phyloP scores from a whole-genome alignment of 768 basidiomycete species.

The Tulasnella sp. region DNA sequence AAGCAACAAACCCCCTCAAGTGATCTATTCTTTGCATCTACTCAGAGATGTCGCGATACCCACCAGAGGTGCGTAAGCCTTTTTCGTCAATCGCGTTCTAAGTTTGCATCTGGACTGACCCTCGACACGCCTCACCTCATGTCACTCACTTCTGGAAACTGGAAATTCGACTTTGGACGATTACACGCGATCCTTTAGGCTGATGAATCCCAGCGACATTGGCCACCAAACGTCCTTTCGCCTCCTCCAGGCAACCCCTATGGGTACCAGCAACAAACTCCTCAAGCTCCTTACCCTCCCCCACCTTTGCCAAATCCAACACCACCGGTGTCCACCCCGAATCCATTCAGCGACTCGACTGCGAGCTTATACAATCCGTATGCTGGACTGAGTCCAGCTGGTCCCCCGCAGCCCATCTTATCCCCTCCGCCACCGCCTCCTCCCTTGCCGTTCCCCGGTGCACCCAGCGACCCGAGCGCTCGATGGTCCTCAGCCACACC shows the following conservation, averaged over 20 bases:
- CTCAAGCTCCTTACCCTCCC: conserved; percentile 9
- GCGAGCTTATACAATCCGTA: neutral
- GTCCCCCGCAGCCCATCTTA: neutral
- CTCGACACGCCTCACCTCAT: neutral
- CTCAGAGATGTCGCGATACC: conserved; percentile 3
- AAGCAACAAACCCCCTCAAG: neutral
- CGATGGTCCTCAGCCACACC: too few species aligned
- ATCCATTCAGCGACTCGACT: conserved; percentile 4
- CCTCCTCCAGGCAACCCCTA: conserved; percentile 6
- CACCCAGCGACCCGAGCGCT: neutral
- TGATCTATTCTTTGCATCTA: neutral
- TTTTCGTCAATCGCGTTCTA: neutral
- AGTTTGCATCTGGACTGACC: neutral
- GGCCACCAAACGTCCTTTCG: neutral
- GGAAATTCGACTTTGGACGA: neutral
- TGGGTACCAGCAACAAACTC: conserved; percentile 4
- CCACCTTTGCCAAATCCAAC: neutral
- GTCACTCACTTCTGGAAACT: neutral
- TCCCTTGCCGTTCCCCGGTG: neutral
- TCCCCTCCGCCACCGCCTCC: conserved; percentile 12
- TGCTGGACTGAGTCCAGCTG: neutral
- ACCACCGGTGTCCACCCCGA: conserved; percentile 2
- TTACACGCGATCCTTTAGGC: conserved; percentile 5
- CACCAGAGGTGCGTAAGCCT: neutral
- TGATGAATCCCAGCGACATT: conserved; percentile 15